Evolutionary conservation across 1,139 yeast genomes (phyloP), one percentile per base, ranked within the genome.

Genomic region (Geotrichum carabidarum): DNA sequence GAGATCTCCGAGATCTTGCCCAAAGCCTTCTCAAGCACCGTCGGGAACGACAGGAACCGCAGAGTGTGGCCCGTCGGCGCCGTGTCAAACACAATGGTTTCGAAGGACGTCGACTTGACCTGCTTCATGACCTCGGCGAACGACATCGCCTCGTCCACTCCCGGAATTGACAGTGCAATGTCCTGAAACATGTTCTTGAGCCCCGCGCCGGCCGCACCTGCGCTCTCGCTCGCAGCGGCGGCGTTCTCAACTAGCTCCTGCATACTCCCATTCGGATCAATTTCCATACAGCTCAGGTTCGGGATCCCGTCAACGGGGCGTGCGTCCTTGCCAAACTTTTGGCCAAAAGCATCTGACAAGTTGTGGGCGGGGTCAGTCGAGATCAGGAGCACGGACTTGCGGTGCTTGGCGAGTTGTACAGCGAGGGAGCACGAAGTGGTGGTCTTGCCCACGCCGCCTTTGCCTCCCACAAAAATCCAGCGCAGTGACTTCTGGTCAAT

Each of bases 301-400:
- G 79, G 68, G 72, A 91, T 79, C 0, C 98, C 98, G 44, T 93
- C 89, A 31, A 93, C 98, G 57, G 83, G 80, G 66, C 96, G 81
- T 8, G 99, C 98, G 65, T 93, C 99, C 69, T 93, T 93, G 63
- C 95, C 95, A 67, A 93, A 93, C 71, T 93, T 93, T 70, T 93
- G 99, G 68, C 96, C 96, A 72, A 93, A 93, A 0, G 99, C 99
- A 71, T 93, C 99, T 36, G 96, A 86, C 64, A 93, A 78, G 70
- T 93, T 93, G 71, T 93, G 99, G 3, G 99, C 99, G 30, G 99
- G 99, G 72, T 93, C 99, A 0, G 99, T 93, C 32, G 98, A 91
- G 64, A 93, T 93, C 65, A 93, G 76, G 59, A 93, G 76, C 62
- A 90, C 95, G 65, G 86, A 84, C 62, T 88, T 91, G 34, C 80